Evolutionary conservation across 331 rosid genomes (phyloP).

Genomic region (Spiraea crenata): DNA sequence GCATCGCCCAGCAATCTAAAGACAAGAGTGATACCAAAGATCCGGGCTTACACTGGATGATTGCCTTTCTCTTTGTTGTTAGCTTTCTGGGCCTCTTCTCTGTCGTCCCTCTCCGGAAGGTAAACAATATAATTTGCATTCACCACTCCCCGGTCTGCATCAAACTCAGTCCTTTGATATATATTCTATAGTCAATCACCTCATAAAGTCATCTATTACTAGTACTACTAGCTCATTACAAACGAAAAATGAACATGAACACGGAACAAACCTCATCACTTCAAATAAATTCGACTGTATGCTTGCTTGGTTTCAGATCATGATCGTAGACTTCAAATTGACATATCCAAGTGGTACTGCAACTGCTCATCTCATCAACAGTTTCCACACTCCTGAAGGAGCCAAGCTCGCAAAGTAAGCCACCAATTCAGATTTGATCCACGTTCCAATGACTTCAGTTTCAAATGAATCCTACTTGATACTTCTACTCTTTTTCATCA

Average conservation of each 20-base stretch:
- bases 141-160: too few relatives aligned
- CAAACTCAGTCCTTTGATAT: too few relatives aligned
- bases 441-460: background rate
- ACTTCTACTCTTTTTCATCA: conserved; percentile 12
- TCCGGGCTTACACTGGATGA: conserved; percentile 60
- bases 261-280: too few relatives aligned
- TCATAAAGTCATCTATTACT: too few relatives aligned
- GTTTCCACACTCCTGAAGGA: conserved; percentile 78
- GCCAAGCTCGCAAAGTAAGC: conserved; percentile 71
- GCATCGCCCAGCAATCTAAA: conserved; percentile 39
- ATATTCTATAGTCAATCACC: too few relatives aligned
- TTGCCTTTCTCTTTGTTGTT: conserved; percentile 68
- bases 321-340: conserved; percentile 73
- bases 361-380: conserved; percentile 77
- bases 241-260: too few relatives aligned
- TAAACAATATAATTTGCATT: background rate
- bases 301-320: conserved; percentile 40
- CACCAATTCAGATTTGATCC: background rate
- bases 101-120: conserved; percentile 78
- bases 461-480: background rate
- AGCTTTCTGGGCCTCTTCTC: conserved; percentile 87
- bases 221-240: too few relatives aligned
- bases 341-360: conserved; percentile 90
- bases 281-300: background rate
- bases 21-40: conserved; percentile 48